Evolutionary conservation across 2,329 filamentous ascomycete species (phyloP).

Genomic region (Aureobasidium sp.): DNA sequence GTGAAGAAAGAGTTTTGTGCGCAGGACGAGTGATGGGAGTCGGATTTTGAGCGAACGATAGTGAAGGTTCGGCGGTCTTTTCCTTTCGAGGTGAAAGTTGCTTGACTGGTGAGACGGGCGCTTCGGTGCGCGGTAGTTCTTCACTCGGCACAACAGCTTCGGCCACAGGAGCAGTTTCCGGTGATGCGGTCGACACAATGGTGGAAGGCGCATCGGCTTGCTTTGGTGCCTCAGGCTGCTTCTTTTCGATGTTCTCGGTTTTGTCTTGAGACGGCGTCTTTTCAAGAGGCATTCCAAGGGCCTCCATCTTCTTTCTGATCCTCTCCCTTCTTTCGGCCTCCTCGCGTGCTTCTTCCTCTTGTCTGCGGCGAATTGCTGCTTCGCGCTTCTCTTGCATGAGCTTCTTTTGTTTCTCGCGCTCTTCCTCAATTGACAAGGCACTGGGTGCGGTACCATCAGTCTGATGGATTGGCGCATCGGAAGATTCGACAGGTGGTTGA

Average conservation of each 20-base stretch:
- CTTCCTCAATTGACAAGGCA: constrained; percentile 12
- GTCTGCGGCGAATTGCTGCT: constrained; percentile 55
- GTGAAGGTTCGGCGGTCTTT: neutral
- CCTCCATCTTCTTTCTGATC: constrained; percentile 63
- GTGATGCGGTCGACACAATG: constrained; percentile 11
- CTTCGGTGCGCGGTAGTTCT: constrained; percentile 7
- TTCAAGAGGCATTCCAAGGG: constrained; percentile 49
- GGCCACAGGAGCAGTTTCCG: constrained; percentile 12
- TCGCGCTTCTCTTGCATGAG: constrained; percentile 65
- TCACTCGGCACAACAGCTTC: constrained; percentile 14
- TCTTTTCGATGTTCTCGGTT: constrained; percentile 10
- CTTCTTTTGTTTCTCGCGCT: constrained; percentile 14
- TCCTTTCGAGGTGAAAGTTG: constrained; percentile 8
- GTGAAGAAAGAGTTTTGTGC: neutral
- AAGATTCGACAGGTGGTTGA: constrained; percentile 22
- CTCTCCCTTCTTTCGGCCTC: constrained; percentile 64
- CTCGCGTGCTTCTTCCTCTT: constrained; percentile 62
- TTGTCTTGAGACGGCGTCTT: constrained; percentile 12
- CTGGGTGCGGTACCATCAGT: constrained; percentile 14
- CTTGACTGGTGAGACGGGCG: constrained; percentile 14
- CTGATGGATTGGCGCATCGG: constrained; percentile 9
- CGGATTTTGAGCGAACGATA: constrained; percentile 35
- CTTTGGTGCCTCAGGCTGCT: neutral
- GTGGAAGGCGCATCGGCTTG: neutral
- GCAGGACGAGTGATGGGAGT: constrained; percentile 23